A percentile compares a stretch with the other conserved stretches of the same genome.
Conservation (phyloP, 805 yeast species). For the Zygoascus ofunaensis region DNA sequence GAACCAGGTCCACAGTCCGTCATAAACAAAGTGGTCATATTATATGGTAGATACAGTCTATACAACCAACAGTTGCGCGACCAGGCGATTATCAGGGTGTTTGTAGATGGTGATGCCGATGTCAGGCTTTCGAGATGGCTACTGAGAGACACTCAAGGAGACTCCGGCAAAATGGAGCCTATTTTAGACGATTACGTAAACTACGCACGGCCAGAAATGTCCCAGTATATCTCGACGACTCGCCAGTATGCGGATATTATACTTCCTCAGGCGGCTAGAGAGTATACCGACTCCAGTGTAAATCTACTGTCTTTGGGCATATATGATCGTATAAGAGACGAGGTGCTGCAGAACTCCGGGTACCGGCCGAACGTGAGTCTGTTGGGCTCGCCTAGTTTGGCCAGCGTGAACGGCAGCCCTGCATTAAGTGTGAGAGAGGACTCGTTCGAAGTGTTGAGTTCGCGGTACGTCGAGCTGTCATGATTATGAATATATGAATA, state of each 20-base stretch:
- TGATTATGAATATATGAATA: not conserved
- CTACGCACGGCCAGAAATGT: conserved; percentile 57
- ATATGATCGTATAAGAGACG: conserved; percentile 22
- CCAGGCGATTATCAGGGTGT: conserved; percentile 57
- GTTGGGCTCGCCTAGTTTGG: not conserved
- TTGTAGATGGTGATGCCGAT: conserved; percentile 79
- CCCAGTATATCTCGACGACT: conserved; percentile 50
- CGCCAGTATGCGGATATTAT: conserved; percentile 67
- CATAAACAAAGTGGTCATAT: conserved; percentile 11
- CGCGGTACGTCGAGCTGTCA: conserved; percentile 12
- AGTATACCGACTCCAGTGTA: conserved; percentile 36
- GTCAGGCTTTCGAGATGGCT: conserved; percentile 70
- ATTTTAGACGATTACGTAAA: conserved; percentile 41
- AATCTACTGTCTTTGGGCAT: conserved; percentile 58
- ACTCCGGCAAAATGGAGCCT: conserved; percentile 20
- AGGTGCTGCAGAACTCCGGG: conserved; percentile 1
- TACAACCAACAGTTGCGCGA: conserved; percentile 49
- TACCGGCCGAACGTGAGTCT: conserved; percentile 2
- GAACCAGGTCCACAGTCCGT: conserved; percentile 5
- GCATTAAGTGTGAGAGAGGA: conserved; percentile 10
- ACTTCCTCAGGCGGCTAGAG: conserved; percentile 61
- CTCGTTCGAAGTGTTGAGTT: conserved; percentile 12
- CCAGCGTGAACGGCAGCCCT: not conserved
- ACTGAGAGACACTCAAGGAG: conserved; percentile 24
- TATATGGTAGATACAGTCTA: conserved; percentile 64